Evolutionary conservation across 2,329 filamentous ascomycete genomes (phyloP).

Genomic region (Fusarium staphyleae): DNA sequence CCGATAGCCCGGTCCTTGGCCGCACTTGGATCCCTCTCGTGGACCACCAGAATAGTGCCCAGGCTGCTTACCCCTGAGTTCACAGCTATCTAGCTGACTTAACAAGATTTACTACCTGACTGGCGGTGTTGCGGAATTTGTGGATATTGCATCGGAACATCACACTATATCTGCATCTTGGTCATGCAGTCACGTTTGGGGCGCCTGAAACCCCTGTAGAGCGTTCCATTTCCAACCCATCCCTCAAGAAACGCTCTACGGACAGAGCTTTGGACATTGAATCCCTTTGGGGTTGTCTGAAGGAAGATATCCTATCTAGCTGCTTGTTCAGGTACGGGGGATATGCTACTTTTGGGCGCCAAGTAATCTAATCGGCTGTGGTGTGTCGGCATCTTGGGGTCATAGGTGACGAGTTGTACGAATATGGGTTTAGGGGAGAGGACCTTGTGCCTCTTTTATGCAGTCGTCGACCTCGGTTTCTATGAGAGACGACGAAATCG

Average conservation of each 20-base stretch:
- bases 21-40: slow-evolving; percentile 55
- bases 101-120: slow-evolving; percentile 27
- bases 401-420: background rate
- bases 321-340: background rate
- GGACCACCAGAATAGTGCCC: slow-evolving; percentile 30
- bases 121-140: slow-evolving; percentile 29
- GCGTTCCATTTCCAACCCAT: background rate
- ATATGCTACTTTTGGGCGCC: background rate
- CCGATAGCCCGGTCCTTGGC: slow-evolving; percentile 52
- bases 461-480: too few species aligned
- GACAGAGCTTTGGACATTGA: slow-evolving; percentile 2
- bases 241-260: too few species aligned
- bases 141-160: slow-evolving; percentile 36
- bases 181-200: slow-evolving; percentile 4
- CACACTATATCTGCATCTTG: slow-evolving; percentile 13
- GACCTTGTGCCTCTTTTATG: background rate
- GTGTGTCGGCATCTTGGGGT: background rate
- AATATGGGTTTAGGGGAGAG: background rate
- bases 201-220: slow-evolving; percentile 4
- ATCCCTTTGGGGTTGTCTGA: background rate
- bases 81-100: slow-evolving; percentile 1
- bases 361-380: background rate
- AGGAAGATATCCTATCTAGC: background rate
- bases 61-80: slow-evolving; percentile 46
- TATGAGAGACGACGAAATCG: too few species aligned